Evolutionary conservation across 257 asterid species (phyloP).

Genomic region (Solanum peruvianum): DNA sequence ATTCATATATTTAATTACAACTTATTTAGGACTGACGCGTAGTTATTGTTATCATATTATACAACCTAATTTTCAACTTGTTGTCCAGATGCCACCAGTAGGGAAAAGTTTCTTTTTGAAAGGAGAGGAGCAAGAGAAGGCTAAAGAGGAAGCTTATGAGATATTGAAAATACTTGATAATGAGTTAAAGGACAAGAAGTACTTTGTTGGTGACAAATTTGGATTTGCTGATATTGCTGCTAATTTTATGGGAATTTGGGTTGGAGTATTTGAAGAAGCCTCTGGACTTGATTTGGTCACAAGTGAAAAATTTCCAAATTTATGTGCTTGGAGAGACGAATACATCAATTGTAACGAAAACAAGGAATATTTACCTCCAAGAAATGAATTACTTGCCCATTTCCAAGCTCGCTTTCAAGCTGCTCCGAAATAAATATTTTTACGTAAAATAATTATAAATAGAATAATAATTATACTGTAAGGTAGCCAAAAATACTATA

Average conservation of each 20-base stretch:
- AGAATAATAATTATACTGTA: too few relatives aligned
- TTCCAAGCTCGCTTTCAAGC: not conserved
- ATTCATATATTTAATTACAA: not conserved
- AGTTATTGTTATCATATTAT: not conserved
- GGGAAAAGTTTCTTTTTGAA: not conserved
- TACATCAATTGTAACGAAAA: not conserved
- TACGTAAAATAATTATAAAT: not conserved
- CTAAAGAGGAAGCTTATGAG: not conserved
- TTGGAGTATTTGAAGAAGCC: not conserved
- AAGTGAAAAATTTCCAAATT: not conserved
- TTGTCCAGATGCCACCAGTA: not conserved
- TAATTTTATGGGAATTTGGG: not conserved
- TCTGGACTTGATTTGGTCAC: not conserved
- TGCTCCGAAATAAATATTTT: not conserved
- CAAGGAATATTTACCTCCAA: not conserved
- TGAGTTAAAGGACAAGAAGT: not conserved
- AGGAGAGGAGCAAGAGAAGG: not conserved
- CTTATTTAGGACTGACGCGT: not conserved
- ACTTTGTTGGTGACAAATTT: not conserved
- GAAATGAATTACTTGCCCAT: not conserved
- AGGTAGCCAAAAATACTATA: rapidly evolving
- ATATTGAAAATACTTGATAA: not conserved
- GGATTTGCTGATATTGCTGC: not conserved
- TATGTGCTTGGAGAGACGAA: not conserved
- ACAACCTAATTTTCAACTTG: rapidly evolving